A percentile compares a stretch with the other conserved stretches of the same genome.
Conservation (phyloP, 148 eudicot genomes). For the Persicaria maculosa region DNA sequence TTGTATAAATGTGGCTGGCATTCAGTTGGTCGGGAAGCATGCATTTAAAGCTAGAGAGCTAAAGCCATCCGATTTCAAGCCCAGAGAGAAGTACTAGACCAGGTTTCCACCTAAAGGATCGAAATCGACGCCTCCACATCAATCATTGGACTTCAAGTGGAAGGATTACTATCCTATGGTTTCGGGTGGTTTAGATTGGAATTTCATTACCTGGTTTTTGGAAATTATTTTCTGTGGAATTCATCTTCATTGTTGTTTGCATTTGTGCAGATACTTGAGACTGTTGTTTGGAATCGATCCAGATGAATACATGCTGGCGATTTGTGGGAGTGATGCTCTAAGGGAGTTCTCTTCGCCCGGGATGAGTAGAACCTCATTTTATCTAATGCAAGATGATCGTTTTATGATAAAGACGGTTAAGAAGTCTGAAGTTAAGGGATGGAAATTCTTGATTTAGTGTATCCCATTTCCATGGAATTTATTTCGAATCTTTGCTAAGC, state of each 20-base stretch:
- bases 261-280: slow-evolving; percentile 52
- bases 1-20: slow-evolving; percentile 25
- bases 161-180: slow-evolving; percentile 77
- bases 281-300: slow-evolving; percentile 65
- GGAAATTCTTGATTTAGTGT: not conserved
- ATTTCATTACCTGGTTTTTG: not conserved
- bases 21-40: slow-evolving; percentile 50
- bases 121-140: slow-evolving; percentile 73
- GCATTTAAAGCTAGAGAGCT: slow-evolving; percentile 46
- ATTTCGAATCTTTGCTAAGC: too few species aligned
- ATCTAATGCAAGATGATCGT: slow-evolving; percentile 70
- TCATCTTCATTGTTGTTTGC: not conserved
- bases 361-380: slow-evolving; percentile 80
- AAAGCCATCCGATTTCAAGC: slow-evolving; percentile 42
- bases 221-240: not conserved
- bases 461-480: not conserved
- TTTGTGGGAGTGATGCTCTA: slow-evolving; percentile 75
- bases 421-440: slow-evolving; percentile 73
- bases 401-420: slow-evolving; percentile 79
- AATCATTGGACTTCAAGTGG: slow-evolving; percentile 67
- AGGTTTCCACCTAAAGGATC: slow-evolving; percentile 60
- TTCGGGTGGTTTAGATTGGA: slow-evolving; percentile 36
- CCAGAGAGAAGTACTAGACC: slow-evolving; percentile 52
- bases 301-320: slow-evolving; percentile 82
- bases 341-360: slow-evolving; percentile 84